Percentiles rank a stretch among this genome's conserved stretches.
Conservation (phyloP, 306 rosid genomes). For the Quillaja saponaria region DNA sequence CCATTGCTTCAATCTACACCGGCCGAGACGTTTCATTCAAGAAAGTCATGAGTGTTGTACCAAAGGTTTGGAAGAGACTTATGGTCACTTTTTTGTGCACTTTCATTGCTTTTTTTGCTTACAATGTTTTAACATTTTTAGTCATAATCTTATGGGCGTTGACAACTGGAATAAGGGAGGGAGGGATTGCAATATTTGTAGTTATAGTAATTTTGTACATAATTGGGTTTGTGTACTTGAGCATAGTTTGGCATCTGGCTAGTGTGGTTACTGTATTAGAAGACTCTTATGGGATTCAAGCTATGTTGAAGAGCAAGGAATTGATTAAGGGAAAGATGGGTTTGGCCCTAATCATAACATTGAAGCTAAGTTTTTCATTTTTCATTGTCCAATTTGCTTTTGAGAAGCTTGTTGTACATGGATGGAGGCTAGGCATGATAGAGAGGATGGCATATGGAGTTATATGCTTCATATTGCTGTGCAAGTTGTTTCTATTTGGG, state of each 20-base stretch:
- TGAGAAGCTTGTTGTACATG: conserved; percentile 40
- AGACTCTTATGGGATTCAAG: conserved; percentile 57
- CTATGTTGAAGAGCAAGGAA: conserved; percentile 65
- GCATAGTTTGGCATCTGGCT: conserved; percentile 69
- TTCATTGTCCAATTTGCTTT: conserved; percentile 29
- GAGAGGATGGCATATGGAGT: conserved; percentile 40
- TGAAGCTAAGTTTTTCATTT: conserved; percentile 11
- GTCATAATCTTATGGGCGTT: conserved; percentile 1
- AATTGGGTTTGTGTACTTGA: conserved; percentile 53
- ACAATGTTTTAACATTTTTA: conserved; percentile 23
- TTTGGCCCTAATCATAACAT: conserved; percentile 28
- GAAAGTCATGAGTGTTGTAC: conserved; percentile 58
- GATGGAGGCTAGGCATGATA: conserved; percentile 22
- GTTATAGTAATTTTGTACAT: conserved; percentile 20
- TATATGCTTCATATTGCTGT: conserved; percentile 43
- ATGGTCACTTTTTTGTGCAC: conserved; percentile 59
- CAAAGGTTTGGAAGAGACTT: conserved; percentile 69
- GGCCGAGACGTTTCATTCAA: conserved; percentile 41
- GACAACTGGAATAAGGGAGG: fast-evolving
- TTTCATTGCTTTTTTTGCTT: conserved; percentile 36
- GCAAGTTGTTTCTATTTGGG: conserved; percentile 41
- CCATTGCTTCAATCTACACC: conserved; percentile 65
- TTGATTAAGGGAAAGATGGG: conserved; percentile 62
- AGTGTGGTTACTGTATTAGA: conserved; percentile 71
- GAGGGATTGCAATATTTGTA: not conserved